phyloP scores from a whole-genome alignment of 208 protist genomes.

The Wallacemonas collosoma region DNA sequence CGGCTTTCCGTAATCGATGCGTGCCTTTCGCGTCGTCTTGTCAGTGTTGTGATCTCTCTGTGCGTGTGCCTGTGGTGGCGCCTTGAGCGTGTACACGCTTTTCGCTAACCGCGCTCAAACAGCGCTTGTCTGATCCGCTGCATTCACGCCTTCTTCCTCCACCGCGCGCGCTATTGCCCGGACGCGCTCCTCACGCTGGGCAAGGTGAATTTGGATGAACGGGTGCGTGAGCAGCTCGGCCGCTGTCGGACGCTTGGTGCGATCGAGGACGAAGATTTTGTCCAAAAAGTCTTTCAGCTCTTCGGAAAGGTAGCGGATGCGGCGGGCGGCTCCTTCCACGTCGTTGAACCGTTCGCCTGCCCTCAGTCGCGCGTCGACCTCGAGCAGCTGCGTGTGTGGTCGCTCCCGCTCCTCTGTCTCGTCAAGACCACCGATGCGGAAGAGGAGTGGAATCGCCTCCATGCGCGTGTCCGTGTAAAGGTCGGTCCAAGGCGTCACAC shows the following conservation, averaged over 20 bases:
- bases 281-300: constrained; percentile 49
- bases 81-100: background rate
- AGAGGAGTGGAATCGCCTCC: constrained; percentile 56
- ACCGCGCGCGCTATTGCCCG: background rate
- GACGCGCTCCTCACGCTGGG: background rate
- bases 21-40: background rate
- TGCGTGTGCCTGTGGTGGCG: too few species aligned
- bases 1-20: too few species aligned
- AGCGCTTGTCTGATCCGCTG: background rate
- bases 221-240: constrained; percentile 55
- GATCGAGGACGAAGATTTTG: constrained; percentile 46
- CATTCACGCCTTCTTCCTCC: background rate
- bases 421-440: constrained; percentile 53
- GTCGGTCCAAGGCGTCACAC: constrained; percentile 56
- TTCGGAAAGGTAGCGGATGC: constrained; percentile 14
- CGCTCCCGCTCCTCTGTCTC: constrained; percentile 32
- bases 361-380: constrained; percentile 17
- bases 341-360: constrained; percentile 6
- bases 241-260: constrained; percentile 45
- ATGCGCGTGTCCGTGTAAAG: constrained; percentile 13
- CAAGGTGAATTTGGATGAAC: constrained; percentile 30
- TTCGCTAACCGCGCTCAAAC: background rate
- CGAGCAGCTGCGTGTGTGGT: constrained; percentile 33
- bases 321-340: background rate
- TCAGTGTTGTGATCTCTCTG: background rate